phyloP scores from a whole-genome alignment of 108 stramenopile genomes.

The Skeletonema potamos region DNA sequence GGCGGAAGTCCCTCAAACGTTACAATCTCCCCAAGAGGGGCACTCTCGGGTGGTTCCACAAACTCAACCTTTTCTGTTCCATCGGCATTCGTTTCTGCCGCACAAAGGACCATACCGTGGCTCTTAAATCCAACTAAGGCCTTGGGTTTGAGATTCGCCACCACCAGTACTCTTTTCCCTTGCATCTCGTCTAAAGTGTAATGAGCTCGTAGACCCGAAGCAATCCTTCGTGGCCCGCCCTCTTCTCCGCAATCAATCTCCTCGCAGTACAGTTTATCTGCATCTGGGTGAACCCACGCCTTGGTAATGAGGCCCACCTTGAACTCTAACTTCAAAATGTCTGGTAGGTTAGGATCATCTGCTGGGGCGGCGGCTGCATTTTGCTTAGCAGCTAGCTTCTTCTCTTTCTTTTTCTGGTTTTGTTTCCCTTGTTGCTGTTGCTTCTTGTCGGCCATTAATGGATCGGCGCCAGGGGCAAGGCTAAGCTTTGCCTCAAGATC shows the following conservation, averaged over 20 bases:
- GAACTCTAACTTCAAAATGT: slow-evolving; percentile 88
- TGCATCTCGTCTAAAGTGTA: slow-evolving; percentile 90
- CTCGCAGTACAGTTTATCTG: slow-evolving; percentile 97
- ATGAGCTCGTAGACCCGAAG: slow-evolving; percentile 88
- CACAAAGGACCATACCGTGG: slow-evolving; percentile 98
- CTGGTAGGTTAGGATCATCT: slow-evolving; percentile 60
- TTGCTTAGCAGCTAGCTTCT: slow-evolving; percentile 31
- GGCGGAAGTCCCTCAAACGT: slow-evolving; percentile 85
- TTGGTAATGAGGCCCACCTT: slow-evolving; percentile 89
- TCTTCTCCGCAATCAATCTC: slow-evolving; percentile 97
- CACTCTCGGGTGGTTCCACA: slow-evolving; percentile 91
- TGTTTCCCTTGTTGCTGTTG: slow-evolving; percentile 6
- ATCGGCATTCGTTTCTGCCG: slow-evolving; percentile 66
- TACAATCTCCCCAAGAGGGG: slow-evolving; percentile 90
- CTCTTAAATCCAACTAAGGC: slow-evolving; percentile 94
- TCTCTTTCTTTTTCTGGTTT: slow-evolving; percentile 28
- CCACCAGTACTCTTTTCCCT: slow-evolving; percentile 90
- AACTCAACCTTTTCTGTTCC: slow-evolving; percentile 87
- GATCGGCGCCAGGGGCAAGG: slow-evolving; percentile 36
- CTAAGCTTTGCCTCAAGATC: slow-evolving; percentile 80
- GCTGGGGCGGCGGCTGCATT: slow-evolving; percentile 19
- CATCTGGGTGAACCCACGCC: slow-evolving; percentile 96
- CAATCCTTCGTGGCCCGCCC: slow-evolving; percentile 78
- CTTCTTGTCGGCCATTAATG: background rate
- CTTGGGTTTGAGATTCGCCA: slow-evolving; percentile 97